Percentiles rank a stretch among this genome's conserved stretches.
These are phyloP conservation scores for Chalaropsis thielavioides DNA, from an alignment of 2,329 filamentous ascomycete genomes.

Conservation along the genomic window DNA sequence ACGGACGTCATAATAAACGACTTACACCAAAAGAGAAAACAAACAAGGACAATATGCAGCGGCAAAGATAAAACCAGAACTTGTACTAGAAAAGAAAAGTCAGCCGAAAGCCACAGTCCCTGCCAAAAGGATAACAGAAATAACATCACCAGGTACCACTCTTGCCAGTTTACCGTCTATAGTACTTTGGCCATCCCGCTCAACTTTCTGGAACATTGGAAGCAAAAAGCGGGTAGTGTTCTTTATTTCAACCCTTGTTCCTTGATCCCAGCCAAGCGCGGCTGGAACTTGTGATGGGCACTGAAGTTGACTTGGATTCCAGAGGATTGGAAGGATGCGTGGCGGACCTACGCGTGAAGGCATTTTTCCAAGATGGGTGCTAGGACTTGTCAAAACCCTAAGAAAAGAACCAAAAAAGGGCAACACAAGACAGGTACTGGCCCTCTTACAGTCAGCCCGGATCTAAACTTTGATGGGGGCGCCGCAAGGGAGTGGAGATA, in stretches of 20 bases:
- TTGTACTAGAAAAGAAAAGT: not conserved
- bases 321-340: not conserved
- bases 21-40: too few relatives aligned
- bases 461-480: constrained; percentile 3
- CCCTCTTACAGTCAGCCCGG: not conserved
- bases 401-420: not conserved
- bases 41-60: too few relatives aligned
- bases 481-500: constrained; percentile 6
- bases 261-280: not conserved
- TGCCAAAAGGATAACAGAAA: not conserved
- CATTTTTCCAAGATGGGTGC: not conserved
- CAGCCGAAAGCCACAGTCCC: not conserved
- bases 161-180: too few relatives aligned
- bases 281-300: not conserved
- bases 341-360: not conserved
- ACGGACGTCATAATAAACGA: too few relatives aligned
- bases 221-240: not conserved
- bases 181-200: not conserved
- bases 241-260: not conserved
- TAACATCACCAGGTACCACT: too few relatives aligned
- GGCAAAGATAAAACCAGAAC: not conserved
- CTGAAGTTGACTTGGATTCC: not conserved
- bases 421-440: not conserved
- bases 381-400: not conserved
- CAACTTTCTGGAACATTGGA: not conserved